These are phyloP conservation scores for Fusarium torreyae DNA, from an alignment of 2,329 filamentous ascomycete genomes.

Conservation along the genomic window DNA sequence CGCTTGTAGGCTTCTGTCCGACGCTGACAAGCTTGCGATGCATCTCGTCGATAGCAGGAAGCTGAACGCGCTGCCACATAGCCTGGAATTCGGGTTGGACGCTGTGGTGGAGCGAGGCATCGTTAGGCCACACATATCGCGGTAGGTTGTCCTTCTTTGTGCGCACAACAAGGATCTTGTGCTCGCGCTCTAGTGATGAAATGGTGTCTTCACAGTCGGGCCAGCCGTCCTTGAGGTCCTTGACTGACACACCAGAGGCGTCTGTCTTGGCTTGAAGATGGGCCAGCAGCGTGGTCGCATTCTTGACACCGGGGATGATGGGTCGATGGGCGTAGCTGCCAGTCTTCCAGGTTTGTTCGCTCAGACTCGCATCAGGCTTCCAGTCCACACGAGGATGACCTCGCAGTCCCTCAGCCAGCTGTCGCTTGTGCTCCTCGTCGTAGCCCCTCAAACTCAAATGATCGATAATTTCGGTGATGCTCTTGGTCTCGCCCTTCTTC, in stretches of 20 bases:
- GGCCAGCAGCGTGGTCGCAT: slow-evolving; percentile 81
- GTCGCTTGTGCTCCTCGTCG: slow-evolving; percentile 72
- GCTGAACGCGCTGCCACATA: slow-evolving; percentile 85
- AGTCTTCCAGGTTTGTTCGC: slow-evolving; percentile 75
- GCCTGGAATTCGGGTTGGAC: slow-evolving; percentile 87
- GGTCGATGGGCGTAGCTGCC: slow-evolving; percentile 89
- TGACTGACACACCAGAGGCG: slow-evolving; percentile 84
- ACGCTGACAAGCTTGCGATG: slow-evolving; percentile 82
- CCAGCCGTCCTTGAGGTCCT: slow-evolving; percentile 97
- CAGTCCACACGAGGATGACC: slow-evolving; percentile 73
- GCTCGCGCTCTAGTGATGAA: slow-evolving; percentile 80
- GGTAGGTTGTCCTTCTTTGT: slow-evolving; percentile 94
- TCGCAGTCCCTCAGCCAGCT: slow-evolving; percentile 78
- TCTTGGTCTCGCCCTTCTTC: slow-evolving; percentile 77
- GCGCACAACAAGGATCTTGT: slow-evolving; percentile 86
- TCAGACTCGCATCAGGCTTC: slow-evolving; percentile 70
- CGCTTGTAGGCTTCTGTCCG: slow-evolving; percentile 87
- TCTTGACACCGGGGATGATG: slow-evolving; percentile 83
- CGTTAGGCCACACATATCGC: slow-evolving; percentile 90
- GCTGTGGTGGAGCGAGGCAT: slow-evolving; percentile 79
- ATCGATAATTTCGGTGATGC: slow-evolving; percentile 82
- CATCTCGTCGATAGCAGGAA: slow-evolving; percentile 83
- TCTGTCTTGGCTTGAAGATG: slow-evolving; percentile 87
- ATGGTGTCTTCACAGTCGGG: slow-evolving; percentile 85
- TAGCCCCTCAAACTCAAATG: slow-evolving; percentile 81